Conservation (phyloP, 2,329 filamentous ascomycete genomes). For the Claviceps cyperi region DNA sequence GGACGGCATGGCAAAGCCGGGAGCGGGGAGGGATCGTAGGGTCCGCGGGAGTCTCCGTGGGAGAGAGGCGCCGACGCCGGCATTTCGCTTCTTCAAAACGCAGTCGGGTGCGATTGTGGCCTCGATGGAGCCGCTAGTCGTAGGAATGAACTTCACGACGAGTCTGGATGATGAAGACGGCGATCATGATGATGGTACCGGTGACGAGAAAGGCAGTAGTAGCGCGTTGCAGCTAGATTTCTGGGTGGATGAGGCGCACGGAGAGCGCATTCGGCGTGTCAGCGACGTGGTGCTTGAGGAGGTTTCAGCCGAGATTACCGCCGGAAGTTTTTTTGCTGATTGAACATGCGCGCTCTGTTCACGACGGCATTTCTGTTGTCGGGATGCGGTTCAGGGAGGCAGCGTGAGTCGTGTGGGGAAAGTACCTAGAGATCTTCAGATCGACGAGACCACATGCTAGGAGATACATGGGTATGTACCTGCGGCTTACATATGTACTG, state of each 20-base stretch:
- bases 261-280: neutral
- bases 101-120: neutral
- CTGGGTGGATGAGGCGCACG: neutral
- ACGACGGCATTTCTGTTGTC: too few relatives aligned
- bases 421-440: too few relatives aligned
- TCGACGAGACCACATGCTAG: too few relatives aligned
- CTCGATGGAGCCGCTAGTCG: neutral
- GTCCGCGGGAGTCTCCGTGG: neutral
- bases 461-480: too few relatives aligned
- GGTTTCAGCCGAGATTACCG: neutral
- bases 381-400: too few relatives aligned
- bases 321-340: neutral
- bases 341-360: neutral
- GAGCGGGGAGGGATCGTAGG: neutral
- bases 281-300: neutral
- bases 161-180: neutral
- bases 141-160: neutral
- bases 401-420: too few relatives aligned
- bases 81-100: conserved; percentile 1
- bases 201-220: neutral
- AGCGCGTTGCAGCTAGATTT: neutral
- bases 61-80: neutral
- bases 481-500: too few relatives aligned
- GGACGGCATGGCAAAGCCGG: conserved; percentile 2
- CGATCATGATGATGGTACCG: neutral